phyloP scores from a whole-genome alignment of 2,329 filamentous ascomycete genomes.

The Ophiostoma ulmi region DNA sequence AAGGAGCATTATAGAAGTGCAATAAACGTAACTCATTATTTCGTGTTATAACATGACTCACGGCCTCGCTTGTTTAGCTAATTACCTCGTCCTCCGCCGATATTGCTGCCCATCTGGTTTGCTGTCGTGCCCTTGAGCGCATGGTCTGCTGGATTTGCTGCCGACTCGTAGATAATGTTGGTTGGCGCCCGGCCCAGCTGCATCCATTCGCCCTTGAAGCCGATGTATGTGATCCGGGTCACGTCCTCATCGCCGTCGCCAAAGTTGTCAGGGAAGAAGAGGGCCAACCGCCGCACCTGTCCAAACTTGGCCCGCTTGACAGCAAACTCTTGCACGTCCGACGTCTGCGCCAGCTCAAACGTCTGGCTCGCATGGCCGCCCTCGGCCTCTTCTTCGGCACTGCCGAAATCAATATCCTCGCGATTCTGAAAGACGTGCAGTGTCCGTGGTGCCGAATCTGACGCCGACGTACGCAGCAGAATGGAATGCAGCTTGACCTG shows the following conservation, averaged over 20 bases:
- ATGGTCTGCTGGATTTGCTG: conserved; percentile 87
- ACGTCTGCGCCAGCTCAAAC: conserved; percentile 70
- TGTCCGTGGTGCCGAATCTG: conserved; percentile 68
- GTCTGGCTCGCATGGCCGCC: conserved; percentile 51
- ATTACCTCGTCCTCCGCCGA: conserved; percentile 40
- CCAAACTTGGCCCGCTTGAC: conserved; percentile 87
- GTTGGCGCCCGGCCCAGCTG: conserved; percentile 74
- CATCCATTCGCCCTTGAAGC: conserved; percentile 94
- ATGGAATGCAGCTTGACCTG: conserved; percentile 91
- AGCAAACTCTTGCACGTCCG: conserved; percentile 79
- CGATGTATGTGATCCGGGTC: conserved; percentile 74
- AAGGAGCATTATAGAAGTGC: neutral
- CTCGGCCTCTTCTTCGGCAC: conserved; percentile 62
- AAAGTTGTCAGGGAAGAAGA: conserved; percentile 94
- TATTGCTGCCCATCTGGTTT: conserved; percentile 52
- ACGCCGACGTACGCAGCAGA: conserved; percentile 72
- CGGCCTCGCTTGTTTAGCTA: neutral
- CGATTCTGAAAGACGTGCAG: conserved; percentile 85
- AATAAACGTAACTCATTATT: neutral
- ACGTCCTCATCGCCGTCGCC: conserved; percentile 71
- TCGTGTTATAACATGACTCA: neutral
- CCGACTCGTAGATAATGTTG: conserved; percentile 88
- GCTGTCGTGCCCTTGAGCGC: conserved; percentile 54
- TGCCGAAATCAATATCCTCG: conserved; percentile 77
- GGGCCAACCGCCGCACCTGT: conserved; percentile 70